These are phyloP conservation scores for Magnolia sinica DNA, from an alignment of 164 flowering plant genomes.

Conservation along the genomic window DNA sequence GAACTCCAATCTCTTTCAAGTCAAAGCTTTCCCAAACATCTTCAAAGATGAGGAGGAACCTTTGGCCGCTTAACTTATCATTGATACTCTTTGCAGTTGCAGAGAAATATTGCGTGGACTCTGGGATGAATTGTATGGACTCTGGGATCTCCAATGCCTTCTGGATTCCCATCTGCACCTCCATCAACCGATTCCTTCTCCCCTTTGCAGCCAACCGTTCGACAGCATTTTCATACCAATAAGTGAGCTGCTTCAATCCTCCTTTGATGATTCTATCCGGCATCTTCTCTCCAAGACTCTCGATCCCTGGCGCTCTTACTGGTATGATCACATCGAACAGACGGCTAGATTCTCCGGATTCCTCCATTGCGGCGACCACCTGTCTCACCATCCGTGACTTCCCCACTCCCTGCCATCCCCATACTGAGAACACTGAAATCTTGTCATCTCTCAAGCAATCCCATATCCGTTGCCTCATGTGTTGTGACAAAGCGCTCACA, in stretches of 20 bases:
- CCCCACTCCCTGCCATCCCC: not conserved
- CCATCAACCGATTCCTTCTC: too few species aligned
- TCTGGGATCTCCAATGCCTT: too few species aligned
- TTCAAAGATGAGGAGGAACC: too few species aligned
- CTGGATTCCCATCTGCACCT: too few species aligned
- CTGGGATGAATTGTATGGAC: too few species aligned
- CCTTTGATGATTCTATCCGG: not conserved
- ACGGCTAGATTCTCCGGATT: not conserved
- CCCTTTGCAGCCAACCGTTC: too few species aligned
- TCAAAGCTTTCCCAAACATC: too few species aligned
- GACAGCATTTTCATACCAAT: not conserved
- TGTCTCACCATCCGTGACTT: not conserved
- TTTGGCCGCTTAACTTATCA: too few species aligned
- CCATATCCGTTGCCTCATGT: not conserved
- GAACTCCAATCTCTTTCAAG: too few species aligned
- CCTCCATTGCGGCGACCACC: not conserved
- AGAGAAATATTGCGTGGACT: too few species aligned
- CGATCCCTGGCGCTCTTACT: not conserved
- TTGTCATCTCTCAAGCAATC: not conserved
- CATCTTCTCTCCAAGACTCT: not conserved
- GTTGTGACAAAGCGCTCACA: not conserved
- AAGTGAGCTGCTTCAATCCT: too few species aligned
- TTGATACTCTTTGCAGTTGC: too few species aligned
- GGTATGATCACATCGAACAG: not conserved
- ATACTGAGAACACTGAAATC: not conserved